A percentile compares a stretch with the other conserved stretches of the same genome.
These are phyloP conservation scores for Wickerhamomyces rabaulensis DNA, from an alignment of 805 yeast species.

Conservation along the genomic window DNA sequence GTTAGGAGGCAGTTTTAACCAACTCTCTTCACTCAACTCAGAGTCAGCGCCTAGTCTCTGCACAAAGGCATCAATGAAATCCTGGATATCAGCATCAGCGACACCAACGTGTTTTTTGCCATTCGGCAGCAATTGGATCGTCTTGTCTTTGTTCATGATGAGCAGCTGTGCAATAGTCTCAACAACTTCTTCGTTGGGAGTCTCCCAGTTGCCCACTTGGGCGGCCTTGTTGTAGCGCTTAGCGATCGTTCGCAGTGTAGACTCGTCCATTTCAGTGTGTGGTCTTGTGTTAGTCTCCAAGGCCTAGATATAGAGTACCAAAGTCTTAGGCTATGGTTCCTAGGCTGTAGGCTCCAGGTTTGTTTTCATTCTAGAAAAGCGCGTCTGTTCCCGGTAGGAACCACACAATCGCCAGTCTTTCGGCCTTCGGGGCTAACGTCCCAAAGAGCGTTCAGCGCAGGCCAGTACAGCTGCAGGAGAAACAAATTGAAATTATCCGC, in stretches of 20 bases:
- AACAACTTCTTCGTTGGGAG: slow-evolving; percentile 6
- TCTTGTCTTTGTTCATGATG: slow-evolving; percentile 12
- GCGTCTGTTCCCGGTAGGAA: background rate
- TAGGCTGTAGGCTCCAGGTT: too few species aligned
- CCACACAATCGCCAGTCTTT: background rate
- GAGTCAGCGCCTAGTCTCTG: slow-evolving; percentile 1
- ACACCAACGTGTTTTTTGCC: background rate
- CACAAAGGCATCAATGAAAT: slow-evolving; percentile 10
- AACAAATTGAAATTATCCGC: too few species aligned
- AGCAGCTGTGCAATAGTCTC: slow-evolving; percentile 10
- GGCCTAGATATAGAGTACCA: too few species aligned
- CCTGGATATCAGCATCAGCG: slow-evolving; percentile 4
- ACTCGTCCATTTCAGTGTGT: slow-evolving; percentile 10
- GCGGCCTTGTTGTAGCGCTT: slow-evolving; percentile 11
- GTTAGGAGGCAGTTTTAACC: slow-evolving; percentile 13
- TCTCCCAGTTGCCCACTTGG: slow-evolving; percentile 13
- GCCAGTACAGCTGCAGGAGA: too few species aligned
- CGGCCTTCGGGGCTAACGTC: too few species aligned
- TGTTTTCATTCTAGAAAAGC: too few species aligned
- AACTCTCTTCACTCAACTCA: background rate
- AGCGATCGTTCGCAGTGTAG: slow-evolving; percentile 12
- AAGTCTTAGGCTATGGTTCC: too few species aligned
- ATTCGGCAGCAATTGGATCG: slow-evolving; percentile 9
- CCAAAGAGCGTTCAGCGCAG: too few species aligned
- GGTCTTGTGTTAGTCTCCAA: too few species aligned